Base-by-base conservation (phyloP, 768 basidiomycete species). In the Leccinum boreale region DNA sequence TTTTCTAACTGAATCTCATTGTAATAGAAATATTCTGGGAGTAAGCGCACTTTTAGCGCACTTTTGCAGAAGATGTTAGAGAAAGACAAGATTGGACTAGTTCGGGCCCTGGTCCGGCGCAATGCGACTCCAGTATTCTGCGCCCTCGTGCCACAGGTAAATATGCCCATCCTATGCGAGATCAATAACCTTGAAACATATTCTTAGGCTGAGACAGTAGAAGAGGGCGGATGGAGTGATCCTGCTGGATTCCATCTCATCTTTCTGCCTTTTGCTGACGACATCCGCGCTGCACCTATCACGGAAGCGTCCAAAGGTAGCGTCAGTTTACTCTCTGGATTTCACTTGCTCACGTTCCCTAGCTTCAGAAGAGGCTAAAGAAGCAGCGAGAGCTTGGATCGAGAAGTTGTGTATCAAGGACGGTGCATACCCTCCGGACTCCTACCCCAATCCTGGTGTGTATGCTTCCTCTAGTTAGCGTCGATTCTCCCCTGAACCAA, bases 221-320 rank as follows among this genome's bases (percentile, higher is more conserved):
- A 88, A 64, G 84, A 86, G 31, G 81, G 79, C 10, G 92, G 90
- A 7, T 89, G 85, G 78, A 85, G 83, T 52, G 86, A 90, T 44
- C 92, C 97, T 33, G 85, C 91, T 2, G 97, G 97, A 5, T 90
- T 98, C 66, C 94, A 98, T 71, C 78, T 98, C 52, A 88, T 98
- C 57, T 89, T 89, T 15, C 71, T 98, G n/a, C 95, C 96, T 1
- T 99, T 90, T 69, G 89, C 91, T 4, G 97, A 99, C 68, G 97
- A 99, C 65, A 89, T 98, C 50, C 85, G 97, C 50, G 78, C 80
- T 19, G 89, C 90, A 6, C 86, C 89, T 2, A 73, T 94, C 11
- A 82, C 86, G 19, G 78, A 83, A 55, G 86, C 79, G 7, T 76
- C 80, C 62, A 79, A 81, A 78, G 88, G 93, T 85, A 73, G 5